Base-by-base conservation (phyloP, 495 filamentous ascomycete species). In the Aspergillus nanangensis region DNA sequence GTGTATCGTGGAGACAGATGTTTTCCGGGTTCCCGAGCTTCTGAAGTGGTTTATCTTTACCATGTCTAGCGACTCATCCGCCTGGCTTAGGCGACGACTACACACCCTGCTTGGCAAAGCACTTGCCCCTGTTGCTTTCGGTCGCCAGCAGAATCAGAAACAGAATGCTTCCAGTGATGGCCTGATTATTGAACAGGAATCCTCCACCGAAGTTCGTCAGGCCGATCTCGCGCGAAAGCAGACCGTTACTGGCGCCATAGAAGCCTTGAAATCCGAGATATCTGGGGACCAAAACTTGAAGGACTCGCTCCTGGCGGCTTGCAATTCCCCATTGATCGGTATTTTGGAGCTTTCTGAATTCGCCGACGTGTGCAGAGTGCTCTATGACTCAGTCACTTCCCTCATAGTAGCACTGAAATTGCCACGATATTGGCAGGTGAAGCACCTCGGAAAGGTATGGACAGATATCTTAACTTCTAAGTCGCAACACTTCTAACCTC, bases 131-230 rank as follows among this genome's bases (percentile, higher is more conserved):
- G 77, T 96, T 43, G 92, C 92, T 3, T 78, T 94, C 37, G 90
- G 88, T 22, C 82, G 87, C 39, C 56, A 61, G 8, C 41, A 51
- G 14, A 60, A 60, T 22, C 45, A 56, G 23, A 52, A 48, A 36
- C 45, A 57, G 11, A 45, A 60, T 7, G 41, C 56, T 8, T 59
- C 74, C 11, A 68, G 71, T 8, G 79, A 77, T 39, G 82, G 77
- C n/a, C 69, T 98, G 50, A 82, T 95, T 36, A 81, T 97, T 42
- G 89, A 95, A 50, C 79, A 86, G 55, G 84, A 87, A 51, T 79
- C 79, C 5, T 73, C 80, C 15, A 83, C 84, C 3, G 79, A 84
- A 47, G 73, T 78, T 21, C 78, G 86, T 21, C 79, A 86, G 57
- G 81, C 81, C 2, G 78, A 83, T 51, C 74, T 87, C 14, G 82